Base-by-base conservation (phyloP, 192 early-diverging fungal genomes). In the Rhizophagus sp. region DNA sequence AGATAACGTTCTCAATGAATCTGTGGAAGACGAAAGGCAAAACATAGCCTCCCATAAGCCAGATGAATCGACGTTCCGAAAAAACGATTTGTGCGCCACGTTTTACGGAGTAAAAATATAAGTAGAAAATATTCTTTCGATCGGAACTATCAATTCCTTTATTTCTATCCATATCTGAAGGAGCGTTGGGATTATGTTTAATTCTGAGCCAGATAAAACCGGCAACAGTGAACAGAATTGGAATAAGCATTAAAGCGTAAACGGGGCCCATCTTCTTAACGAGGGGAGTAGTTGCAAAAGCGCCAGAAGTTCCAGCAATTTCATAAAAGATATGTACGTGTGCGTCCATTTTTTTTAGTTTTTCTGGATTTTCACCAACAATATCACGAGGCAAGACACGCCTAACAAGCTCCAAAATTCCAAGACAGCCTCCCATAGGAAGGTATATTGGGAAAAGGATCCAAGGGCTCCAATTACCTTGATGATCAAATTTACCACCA, bases 271-370 rank as follows among this genome's bases (percentile, higher is more conserved):
- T 76, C 33, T 84, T 85, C 39, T 81, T 76, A 33, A 90, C 82
- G 77, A 78, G 81, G 78, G 79, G 82, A 17, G 85, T 75, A 33
- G 88, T 78, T 70, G 89, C 83, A 79, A 90, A 85, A 77, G 89
- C 89, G 17, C 89, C 89, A 57, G 81, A 79, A 69, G 89, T 90
- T 69, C 89, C 90, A 27, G 89, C 86, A 67, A 91, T 67, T 82
- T 91, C 90, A 75, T 89, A 91, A 68, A 85, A 87, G 70, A 90
- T 80, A 68, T 91, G 90, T 61, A 91, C 90, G 39, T 75, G 81
- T 27, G 85, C 83, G 73, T 91, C 90, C 89, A 91, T 91, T 49
- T 75, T 77, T 82, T 87, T 89, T 75, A 91, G 85, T 84, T 91
- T 91, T 69, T 84, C 66, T 17, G 88, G 85, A 83, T 91, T 83